phyloP scores from a whole-genome alignment of 2,329 filamentous ascomycete species.

The Fusarium subglutinans region DNA sequence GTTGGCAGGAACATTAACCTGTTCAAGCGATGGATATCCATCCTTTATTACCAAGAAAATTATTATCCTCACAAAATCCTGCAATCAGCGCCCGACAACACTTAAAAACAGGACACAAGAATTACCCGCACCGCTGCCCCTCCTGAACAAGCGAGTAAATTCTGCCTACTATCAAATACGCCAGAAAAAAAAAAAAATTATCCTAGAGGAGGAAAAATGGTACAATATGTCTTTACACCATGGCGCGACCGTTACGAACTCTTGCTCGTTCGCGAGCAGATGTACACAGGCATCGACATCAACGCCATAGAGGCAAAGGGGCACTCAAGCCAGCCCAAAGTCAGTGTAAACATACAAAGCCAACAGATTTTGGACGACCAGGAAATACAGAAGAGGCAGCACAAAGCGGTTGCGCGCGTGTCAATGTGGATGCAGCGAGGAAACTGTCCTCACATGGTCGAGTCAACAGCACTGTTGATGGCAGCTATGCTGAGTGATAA shows the following conservation, averaged over 20 bases:
- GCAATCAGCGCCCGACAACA: neutral
- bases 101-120: neutral
- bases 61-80: slow-evolving; percentile 10
- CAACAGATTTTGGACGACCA: slow-evolving; percentile 6
- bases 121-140: neutral
- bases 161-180: neutral
- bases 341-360: neutral
- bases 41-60: slow-evolving; percentile 1
- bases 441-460: slow-evolving; percentile 80
- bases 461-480: slow-evolving; percentile 78
- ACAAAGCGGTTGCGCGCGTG: slow-evolving; percentile 65
- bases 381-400: slow-evolving; percentile 46
- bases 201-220: slow-evolving; percentile 57
- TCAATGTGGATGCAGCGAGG: slow-evolving; percentile 77
- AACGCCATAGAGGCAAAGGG: neutral
- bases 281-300: slow-evolving; percentile 58
- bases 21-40: neutral
- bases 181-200: neutral
- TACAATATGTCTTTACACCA: slow-evolving; percentile 77
- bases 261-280: slow-evolving; percentile 69
- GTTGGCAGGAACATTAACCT: neutral
- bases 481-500: slow-evolving; percentile 75
- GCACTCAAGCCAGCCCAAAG: neutral
- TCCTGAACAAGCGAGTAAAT: neutral
- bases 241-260: slow-evolving; percentile 76